phyloP scores from a whole-genome alignment of 1,284 basidiomycete genomes.

The Malassezia yamatoensis region DNA sequence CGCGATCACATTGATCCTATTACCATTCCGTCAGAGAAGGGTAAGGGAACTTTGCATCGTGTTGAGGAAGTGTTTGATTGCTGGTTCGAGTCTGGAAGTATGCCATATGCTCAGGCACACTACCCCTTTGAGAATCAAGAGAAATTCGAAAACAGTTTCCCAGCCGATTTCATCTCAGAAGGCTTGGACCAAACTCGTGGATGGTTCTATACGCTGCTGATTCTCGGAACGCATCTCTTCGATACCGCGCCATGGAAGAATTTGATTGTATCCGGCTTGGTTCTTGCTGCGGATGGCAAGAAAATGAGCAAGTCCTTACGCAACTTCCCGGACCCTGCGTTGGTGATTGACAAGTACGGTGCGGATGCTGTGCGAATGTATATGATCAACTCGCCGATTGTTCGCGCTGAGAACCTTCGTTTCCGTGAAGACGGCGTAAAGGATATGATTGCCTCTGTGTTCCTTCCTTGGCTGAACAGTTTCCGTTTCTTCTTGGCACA shows the following conservation, averaged over 20 bases:
- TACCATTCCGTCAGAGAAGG: constrained; percentile 83
- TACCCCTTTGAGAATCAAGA: constrained; percentile 98
- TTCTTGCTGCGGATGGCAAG: constrained; percentile 94
- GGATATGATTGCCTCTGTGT: constrained; percentile 85
- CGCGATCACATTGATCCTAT: constrained; percentile 90
- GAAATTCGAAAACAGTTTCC: constrained; percentile 66
- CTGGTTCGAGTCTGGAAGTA: constrained; percentile 99
- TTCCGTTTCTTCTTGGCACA: constrained; percentile 99
- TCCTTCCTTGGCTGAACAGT: constrained; percentile 97
- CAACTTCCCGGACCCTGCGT: constrained; percentile 95
- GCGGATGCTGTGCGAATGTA: constrained; percentile 96
- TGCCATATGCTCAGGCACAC: constrained; percentile 96
- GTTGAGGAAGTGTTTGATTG: constrained; percentile 98
- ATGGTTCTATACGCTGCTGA: constrained; percentile 98
- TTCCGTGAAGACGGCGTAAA: constrained; percentile 98
- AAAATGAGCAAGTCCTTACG: constrained; percentile 99
- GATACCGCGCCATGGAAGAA: constrained; percentile 95
- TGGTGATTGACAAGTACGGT: constrained; percentile 82
- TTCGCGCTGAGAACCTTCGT: constrained; percentile 90
- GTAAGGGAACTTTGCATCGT: constrained; percentile 75
- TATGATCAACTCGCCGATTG: constrained; percentile 96
- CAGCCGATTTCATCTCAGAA: constrained; percentile 96
- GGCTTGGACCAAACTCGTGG: constrained; percentile 66
- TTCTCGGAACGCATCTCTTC: constrained; percentile 88
- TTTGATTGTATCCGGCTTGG: constrained; percentile 87